Evolutionary conservation across 1,284 basidiomycete species (phyloP).

Genomic region (Cryptococcus sp.): DNA sequence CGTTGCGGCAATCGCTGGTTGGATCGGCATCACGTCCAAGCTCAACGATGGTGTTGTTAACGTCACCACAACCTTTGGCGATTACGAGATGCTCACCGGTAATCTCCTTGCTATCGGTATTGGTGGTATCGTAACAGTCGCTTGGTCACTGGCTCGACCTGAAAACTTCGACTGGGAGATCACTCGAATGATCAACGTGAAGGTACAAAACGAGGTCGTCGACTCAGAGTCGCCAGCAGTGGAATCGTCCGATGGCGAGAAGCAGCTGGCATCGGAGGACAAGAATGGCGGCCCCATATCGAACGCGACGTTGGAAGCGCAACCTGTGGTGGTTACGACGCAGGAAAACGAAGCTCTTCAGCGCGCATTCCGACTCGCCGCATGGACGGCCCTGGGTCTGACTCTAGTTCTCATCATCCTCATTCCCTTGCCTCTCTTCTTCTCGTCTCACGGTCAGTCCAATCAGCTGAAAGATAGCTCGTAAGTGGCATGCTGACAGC

Average conservation of each 20-base stretch:
- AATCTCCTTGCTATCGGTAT: slow-evolving; percentile 83
- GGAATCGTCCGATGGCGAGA: background rate
- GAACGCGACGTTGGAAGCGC: slow-evolving; percentile 57
- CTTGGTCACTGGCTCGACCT: slow-evolving; percentile 68
- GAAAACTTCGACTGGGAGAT: slow-evolving; percentile 76
- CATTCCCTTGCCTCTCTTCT: slow-evolving; percentile 82
- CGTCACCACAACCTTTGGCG: slow-evolving; percentile 64
- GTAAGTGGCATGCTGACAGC: slow-evolving; percentile 3
- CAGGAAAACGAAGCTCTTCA: slow-evolving; percentile 64
- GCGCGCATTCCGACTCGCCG: slow-evolving; percentile 75
- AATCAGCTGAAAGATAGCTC: background rate
- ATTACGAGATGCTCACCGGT: slow-evolving; percentile 70
- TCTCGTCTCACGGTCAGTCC: slow-evolving; percentile 61
- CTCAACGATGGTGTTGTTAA: slow-evolving; percentile 72
- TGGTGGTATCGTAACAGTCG: slow-evolving; percentile 72
- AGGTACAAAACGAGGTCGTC: slow-evolving; percentile 15
- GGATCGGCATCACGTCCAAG: slow-evolving; percentile 75
- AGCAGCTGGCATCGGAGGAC: slow-evolving; percentile 2
- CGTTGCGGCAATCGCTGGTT: slow-evolving; percentile 70
- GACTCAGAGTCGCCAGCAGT: background rate
- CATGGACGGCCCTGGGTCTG: slow-evolving; percentile 67
- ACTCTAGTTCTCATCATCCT: slow-evolving; percentile 54
- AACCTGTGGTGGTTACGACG: slow-evolving; percentile 17
- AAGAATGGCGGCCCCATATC: slow-evolving; percentile 7
- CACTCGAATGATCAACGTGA: slow-evolving; percentile 73